Evolutionary conservation across 306 rosid genomes (phyloP).

Genomic region (Argentina anserina): DNA sequence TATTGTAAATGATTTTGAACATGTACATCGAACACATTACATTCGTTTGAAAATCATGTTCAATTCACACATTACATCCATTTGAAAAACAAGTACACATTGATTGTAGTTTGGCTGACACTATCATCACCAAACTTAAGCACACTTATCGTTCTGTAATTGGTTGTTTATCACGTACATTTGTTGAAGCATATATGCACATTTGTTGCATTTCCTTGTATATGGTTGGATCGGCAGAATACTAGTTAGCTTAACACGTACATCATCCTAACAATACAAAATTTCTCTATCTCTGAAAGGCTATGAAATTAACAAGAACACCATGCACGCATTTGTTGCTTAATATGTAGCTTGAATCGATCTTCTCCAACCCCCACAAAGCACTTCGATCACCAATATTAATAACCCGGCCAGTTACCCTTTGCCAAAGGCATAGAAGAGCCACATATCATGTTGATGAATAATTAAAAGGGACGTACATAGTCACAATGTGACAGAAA

Average conservation of each 20-base stretch:
- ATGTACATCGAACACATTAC: no score
- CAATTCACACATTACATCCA: no score
- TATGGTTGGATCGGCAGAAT: background rate
- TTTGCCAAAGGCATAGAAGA: constrained; percentile 26
- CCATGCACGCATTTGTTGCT: constrained; percentile 24
- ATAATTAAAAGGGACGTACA: constrained; percentile 5
- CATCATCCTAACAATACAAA: background rate
- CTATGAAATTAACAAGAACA: background rate
- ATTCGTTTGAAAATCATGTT: no score
- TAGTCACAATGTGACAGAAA: constrained; percentile 36
- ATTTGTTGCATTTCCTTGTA: background rate
- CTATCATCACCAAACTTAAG: no score
- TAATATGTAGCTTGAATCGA: constrained; percentile 16
- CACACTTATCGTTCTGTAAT: no score
- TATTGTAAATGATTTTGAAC: no score
- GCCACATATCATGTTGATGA: constrained; percentile 29
- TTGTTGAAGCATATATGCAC: no score
- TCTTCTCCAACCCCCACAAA: constrained; percentile 34
- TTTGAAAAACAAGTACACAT: no score
- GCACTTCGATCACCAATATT: constrained; percentile 18
- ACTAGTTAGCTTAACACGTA: background rate
- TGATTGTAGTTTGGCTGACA: no score
- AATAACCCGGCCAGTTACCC: constrained; percentile 43
- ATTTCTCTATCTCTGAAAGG: background rate
- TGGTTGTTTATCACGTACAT: background rate